Base-by-base conservation (phyloP, 2,329 filamentous ascomycete genomes). In the Aspergillus sp. region DNA sequence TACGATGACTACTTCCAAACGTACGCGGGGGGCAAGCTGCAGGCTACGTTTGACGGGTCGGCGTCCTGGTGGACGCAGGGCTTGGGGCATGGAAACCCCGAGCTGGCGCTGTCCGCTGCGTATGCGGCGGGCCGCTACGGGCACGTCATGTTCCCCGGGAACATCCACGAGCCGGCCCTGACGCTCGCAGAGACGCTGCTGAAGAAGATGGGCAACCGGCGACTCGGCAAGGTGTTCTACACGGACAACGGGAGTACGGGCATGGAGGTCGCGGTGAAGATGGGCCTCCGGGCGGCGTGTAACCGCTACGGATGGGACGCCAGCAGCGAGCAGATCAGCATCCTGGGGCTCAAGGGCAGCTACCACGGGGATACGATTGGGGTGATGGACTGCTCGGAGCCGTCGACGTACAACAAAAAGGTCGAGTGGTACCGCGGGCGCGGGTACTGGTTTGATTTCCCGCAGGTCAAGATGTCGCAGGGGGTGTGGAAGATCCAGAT, bases 31-130 rank as follows among this genome's bases (percentile, higher is more conserved):
- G 57, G 51, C 19, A 64, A 84, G 3, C 71, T 90, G 0, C 79
- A 78, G 43, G 80, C 88, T 1, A 86, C 87, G 0, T 91, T 94
- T 50, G 90, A 95, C 60, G 90, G 87, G 2, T 94, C 89, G 0
- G 89, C 89, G 1, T 93, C 89, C 0, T 95, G 90, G 90, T 95
- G 90, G 90, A 95, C 90, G 0, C 90, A 95, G 70, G 90, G 90
- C 2, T 79, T 95, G 0, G 90, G 90, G 1, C 90, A 95, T 59
- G 87, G 85, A 5, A 91, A 89, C 60, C 82, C 89, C 0, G 73
- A 79, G 0, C 76, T 95, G 1, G 82, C 88, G 0, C 79, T 94
- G 1, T 84, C 88, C 0, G 89, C 89, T 2, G 88, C 90, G 0
- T 86, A 94, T 64, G 89, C 90, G 0, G 88, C 90, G 1, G 89